Evolutionary conservation across 1,284 basidiomycete species (phyloP).

Genomic region (Serendipita sp.): DNA sequence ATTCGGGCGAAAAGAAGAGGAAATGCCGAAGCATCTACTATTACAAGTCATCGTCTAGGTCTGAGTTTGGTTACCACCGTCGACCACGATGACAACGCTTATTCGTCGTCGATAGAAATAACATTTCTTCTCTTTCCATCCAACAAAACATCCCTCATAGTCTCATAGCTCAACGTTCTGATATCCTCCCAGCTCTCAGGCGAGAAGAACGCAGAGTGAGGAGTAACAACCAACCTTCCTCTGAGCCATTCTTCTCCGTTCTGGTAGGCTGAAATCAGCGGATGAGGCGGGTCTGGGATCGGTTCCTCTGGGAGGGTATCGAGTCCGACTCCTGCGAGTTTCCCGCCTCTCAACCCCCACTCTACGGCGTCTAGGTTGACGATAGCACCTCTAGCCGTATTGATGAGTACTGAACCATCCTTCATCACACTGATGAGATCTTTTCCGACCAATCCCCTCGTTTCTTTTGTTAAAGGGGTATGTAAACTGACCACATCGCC

Average conservation of each 20-base stretch:
- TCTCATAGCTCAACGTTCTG: constrained; percentile 2
- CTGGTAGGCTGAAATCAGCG: constrained; percentile 15
- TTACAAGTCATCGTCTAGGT: too few species aligned
- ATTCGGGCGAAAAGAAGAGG: too few species aligned
- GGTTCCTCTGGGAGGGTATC: constrained; percentile 14
- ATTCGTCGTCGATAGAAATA: constrained; percentile 12
- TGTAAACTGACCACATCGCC: constrained; percentile 15
- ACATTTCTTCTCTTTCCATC: constrained; percentile 9
- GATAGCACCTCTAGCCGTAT: constrained; percentile 15
- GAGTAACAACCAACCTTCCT: constrained; percentile 9
- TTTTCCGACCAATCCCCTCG: constrained; percentile 13
- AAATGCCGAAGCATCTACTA: too few species aligned
- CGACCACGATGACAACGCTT: neutral
- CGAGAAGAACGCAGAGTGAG: constrained; percentile 7
- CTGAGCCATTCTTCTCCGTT: constrained; percentile 14
- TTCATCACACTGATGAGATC: constrained; percentile 12
- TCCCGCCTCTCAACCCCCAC: constrained; percentile 7
- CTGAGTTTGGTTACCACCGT: too few species aligned
- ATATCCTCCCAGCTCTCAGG: constrained; percentile 8
- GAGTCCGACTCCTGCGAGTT: constrained; percentile 11
- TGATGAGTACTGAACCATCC: constrained; percentile 13
- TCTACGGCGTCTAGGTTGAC: constrained; percentile 16
- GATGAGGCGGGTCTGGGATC: constrained; percentile 1
- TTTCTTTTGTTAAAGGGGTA: constrained; percentile 15
- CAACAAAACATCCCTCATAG: constrained; percentile 9